Percentiles rank a stretch among this genome's conserved stretches.
Conservation (phyloP, 1,284 basidiomycete species). For the Dichomitus squalens region DNA sequence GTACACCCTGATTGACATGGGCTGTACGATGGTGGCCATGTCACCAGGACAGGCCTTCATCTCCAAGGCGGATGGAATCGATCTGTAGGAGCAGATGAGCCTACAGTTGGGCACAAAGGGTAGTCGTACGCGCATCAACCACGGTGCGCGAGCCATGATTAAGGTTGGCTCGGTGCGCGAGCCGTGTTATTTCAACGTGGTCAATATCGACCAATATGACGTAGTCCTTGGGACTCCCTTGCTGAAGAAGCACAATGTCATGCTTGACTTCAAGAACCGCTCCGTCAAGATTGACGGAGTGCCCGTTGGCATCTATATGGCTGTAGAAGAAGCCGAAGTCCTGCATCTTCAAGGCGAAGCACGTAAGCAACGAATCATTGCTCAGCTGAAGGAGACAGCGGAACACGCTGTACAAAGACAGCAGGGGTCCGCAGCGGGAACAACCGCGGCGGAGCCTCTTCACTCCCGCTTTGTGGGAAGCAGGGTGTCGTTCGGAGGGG, state of each 20-base stretch:
- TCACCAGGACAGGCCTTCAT: too few relatives aligned
- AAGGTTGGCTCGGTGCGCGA: constrained; percentile 5
- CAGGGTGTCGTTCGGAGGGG: constrained; percentile 3
- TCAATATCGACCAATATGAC: constrained; percentile 36
- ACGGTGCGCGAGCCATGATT: too few relatives aligned
- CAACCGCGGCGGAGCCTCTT: constrained; percentile 2
- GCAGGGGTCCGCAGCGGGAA: not conserved
- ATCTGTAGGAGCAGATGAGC: too few relatives aligned
- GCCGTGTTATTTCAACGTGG: constrained; percentile 30
- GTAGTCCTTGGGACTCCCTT: constrained; percentile 34
- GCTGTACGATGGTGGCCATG: too few relatives aligned
- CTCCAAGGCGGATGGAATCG: too few relatives aligned
- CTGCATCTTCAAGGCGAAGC: not conserved
- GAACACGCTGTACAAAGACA: not conserved
- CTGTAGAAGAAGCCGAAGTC: constrained; percentile 1
- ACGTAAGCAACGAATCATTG: not conserved
- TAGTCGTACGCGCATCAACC: too few relatives aligned
- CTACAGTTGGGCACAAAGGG: too few relatives aligned
- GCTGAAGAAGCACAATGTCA: constrained; percentile 25
- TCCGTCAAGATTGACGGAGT: constrained; percentile 12
- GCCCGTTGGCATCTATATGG: not conserved
- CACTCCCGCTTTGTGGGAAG: constrained; percentile 1
- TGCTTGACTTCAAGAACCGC: constrained; percentile 30
- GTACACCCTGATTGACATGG: too few relatives aligned
- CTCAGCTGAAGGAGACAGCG: too few relatives aligned